A percentile compares a stretch with the other conserved stretches of the same genome.
These are phyloP conservation scores for Thinopyrum obtusiflorum DNA, from an alignment of 202 grass and related monocot species.

Conservation along the genomic window DNA sequence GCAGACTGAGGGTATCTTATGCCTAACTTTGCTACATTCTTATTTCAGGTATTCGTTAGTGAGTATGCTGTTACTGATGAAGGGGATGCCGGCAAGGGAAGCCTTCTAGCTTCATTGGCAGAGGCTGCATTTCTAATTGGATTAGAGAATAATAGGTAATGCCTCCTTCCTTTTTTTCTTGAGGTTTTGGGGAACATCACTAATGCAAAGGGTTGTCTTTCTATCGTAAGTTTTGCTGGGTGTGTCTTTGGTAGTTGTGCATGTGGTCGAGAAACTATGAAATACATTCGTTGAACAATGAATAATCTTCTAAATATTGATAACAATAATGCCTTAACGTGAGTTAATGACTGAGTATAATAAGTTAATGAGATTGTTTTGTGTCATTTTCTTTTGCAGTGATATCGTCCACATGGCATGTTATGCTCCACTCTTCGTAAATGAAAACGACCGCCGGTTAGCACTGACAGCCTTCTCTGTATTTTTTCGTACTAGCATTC, in stretches of 20 bases:
- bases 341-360: background rate
- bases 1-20: background rate
- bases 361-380: constrained; percentile 6
- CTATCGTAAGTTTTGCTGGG: background rate
- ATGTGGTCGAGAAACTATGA: background rate
- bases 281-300: background rate
- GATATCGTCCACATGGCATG: constrained; percentile 82
- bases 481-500: background rate
- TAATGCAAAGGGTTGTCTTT: background rate
- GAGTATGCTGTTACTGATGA: constrained; percentile 55
- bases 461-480: background rate
- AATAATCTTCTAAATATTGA: background rate
- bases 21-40: background rate
- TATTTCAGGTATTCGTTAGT: constrained; percentile 64
- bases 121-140: constrained; percentile 67
- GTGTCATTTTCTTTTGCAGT: constrained; percentile 48
- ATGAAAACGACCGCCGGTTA: constrained; percentile 62
- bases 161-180: background rate
- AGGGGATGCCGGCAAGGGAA: constrained; percentile 52
- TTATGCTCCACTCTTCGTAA: constrained; percentile 86
- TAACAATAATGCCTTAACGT: background rate
- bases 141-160: constrained; percentile 56
- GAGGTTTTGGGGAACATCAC: background rate
- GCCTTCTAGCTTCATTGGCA: constrained; percentile 62
- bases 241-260: constrained; percentile 10